Percentiles rank a stretch among this genome's conserved stretches.
phyloP scores from a whole-genome alignment of 1,139 yeast species.

The Magnusiomyces sp. region DNA sequence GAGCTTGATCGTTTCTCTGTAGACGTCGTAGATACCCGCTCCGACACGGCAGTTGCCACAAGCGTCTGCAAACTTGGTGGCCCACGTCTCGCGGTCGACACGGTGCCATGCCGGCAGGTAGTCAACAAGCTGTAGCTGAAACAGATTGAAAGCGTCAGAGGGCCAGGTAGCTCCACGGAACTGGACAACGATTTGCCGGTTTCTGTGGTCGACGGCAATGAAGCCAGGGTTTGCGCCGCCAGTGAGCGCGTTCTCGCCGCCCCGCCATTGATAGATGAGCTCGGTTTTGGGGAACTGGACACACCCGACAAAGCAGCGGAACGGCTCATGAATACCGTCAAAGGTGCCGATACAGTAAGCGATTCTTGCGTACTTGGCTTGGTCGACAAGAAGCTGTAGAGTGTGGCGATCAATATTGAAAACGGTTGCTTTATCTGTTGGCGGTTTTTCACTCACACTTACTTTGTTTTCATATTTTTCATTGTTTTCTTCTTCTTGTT shows the following conservation, averaged over 20 bases:
- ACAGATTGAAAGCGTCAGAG: slow-evolving; percentile 42
- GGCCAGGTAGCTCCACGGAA: slow-evolving; percentile 53
- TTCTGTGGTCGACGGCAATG: slow-evolving; percentile 37
- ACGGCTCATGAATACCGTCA: slow-evolving; percentile 12
- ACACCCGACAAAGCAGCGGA: slow-evolving; percentile 16
- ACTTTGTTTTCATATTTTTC: no score
- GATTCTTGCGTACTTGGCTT: slow-evolving; percentile 15
- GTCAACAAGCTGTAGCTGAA: slow-evolving; percentile 4
- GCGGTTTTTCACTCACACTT: no score
- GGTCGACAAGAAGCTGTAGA: slow-evolving; percentile 11
- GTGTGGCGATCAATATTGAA: slow-evolving; percentile 12
- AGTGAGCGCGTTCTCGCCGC: slow-evolving; percentile 9
- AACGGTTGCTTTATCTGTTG: no score
- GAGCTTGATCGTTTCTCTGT: slow-evolving; percentile 32
- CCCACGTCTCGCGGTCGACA: slow-evolving; percentile 18
- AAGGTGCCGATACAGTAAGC: slow-evolving; percentile 15
- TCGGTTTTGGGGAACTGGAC: slow-evolving; percentile 15
- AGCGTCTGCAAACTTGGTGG: slow-evolving; percentile 19
- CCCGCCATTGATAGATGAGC: slow-evolving; percentile 12
- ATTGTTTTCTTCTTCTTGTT: no score
- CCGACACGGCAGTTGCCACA: slow-evolving; percentile 52
- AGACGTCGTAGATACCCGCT: slow-evolving; percentile 41
- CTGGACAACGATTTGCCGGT: slow-evolving; percentile 35
- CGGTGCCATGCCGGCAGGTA: slow-evolving; percentile 30
- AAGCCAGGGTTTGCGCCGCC: slow-evolving; percentile 17